Conservation (phyloP, 345 rosid genomes). For the Gossypium thurberi region DNA sequence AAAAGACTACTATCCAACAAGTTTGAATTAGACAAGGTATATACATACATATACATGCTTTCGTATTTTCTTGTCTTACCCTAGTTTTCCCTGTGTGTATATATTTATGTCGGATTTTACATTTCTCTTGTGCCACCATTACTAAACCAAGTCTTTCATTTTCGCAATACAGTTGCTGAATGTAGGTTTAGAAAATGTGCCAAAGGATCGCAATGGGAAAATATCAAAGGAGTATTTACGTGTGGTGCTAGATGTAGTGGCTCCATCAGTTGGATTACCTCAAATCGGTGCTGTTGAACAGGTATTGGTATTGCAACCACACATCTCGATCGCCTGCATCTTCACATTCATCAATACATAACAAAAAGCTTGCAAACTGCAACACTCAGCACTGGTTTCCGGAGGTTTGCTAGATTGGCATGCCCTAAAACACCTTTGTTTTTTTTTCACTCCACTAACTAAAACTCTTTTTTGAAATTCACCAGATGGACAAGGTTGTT, state of each 20-base stretch:
- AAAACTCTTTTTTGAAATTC: neutral
- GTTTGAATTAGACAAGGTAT: conserved; percentile 83
- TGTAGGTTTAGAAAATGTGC: conserved; percentile 42
- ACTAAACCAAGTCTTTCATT: neutral
- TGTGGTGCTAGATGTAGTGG: conserved; percentile 53
- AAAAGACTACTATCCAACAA: conserved; percentile 65
- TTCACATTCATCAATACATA: neutral
- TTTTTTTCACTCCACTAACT: neutral
- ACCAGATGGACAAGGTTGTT: conserved; percentile 65
- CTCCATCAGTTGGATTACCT: conserved; percentile 72
- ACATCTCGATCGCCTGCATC: neutral
- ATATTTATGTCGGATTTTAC: too few relatives aligned
- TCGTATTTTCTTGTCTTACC: neutral
- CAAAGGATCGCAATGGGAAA: conserved; percentile 63
- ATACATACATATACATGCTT: neutral
- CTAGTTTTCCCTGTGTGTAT: neutral
- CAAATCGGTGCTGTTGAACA: conserved; percentile 74
- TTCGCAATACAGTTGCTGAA: conserved; percentile 45
- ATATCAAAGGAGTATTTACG: conserved; percentile 58
- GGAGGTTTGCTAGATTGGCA: neutral
- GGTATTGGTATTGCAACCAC: conserved; percentile 12
- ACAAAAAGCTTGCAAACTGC: neutral
- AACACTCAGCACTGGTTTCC: neutral
- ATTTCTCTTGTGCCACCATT: neutral
- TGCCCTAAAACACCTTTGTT: neutral